Base-by-base conservation (phyloP, 2,329 filamentous ascomycete species). In the Neonectria punicea region DNA sequence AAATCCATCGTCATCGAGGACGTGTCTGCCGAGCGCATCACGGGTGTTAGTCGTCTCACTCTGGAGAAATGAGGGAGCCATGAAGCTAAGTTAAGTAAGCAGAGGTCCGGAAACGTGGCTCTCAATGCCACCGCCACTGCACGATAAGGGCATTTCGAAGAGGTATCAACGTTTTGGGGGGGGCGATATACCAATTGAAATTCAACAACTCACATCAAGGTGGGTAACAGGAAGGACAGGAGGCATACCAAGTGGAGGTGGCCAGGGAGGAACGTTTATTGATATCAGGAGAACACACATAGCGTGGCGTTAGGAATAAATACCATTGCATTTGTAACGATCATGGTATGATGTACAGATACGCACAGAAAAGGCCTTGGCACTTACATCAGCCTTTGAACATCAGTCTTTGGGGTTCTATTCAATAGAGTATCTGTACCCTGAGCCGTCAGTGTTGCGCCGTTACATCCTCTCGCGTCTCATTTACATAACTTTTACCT, bases 11-110 rank as follows among this genome's bases (percentile, higher is more conserved):
- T 78, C 25, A 75, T 81, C 6, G 77, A 82, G 65, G 88, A 90
- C 69, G 60, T 83, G 11, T 79, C 81, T 58, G 88, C 86, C 2
- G 87, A 90, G 75, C 70, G 88, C 30, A 89, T 90, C 58, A 89
- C 87, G 18, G 88, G 88, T 59, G 77, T 90, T 78, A 83, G 84
- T 77, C 81, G 86, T 66, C 75, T 90, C 56, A 80, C 81, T 56
- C 68, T 87, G 39, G 82, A 84, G 63, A 81, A 81, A 34, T 70
- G 79, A 57, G 69, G 65, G 55, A 18, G 71, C 72, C 64, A 73
- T 73, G 70, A 71, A 71, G 72, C 75, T 77, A 79, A 79, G 71
- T 67, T 54, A 10, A 49, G 53, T 66, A 34, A 71, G 63, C 57
- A 75, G 73, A 67, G 63, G 58, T 51, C 49, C 49, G 61, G 61